Percentiles rank a stretch among this genome's conserved stretches.
Conservation (phyloP, 805 yeast species). For the Kuraishia ogatae region DNA sequence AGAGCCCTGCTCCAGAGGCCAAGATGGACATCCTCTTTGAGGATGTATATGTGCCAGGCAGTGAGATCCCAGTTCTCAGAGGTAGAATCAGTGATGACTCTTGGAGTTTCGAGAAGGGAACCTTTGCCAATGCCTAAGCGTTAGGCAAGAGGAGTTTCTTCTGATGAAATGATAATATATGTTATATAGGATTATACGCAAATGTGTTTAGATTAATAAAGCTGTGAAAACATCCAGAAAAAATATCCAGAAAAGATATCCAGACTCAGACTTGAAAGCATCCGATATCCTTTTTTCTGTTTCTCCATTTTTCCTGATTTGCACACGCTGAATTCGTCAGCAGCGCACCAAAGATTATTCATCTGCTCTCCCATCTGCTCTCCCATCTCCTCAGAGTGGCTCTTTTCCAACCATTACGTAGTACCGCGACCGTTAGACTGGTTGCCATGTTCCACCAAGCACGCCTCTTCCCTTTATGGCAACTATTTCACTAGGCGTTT, state of each 20-base stretch:
- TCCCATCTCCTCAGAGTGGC: no score
- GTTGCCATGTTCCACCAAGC: neutral
- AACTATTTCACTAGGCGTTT: neutral
- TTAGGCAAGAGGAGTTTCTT: neutral
- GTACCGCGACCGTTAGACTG: neutral
- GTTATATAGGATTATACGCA: neutral
- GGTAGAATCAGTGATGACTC: constrained; percentile 96
- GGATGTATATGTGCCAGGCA: constrained; percentile 93
- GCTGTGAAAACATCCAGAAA: neutral
- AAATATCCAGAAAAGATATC: no score
- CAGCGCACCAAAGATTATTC: no score
- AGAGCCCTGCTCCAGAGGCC: constrained; percentile 92
- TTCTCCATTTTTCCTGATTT: no score
- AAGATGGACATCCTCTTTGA: constrained; percentile 90
- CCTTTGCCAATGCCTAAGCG: constrained; percentile 27
- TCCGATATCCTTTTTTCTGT: no score
- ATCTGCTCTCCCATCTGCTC: no score
- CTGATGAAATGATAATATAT: neutral
- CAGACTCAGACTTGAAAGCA: no score
- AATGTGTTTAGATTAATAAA: neutral
- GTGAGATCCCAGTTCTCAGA: constrained; percentile 87
- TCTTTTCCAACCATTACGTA: neutral
- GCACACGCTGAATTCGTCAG: no score
- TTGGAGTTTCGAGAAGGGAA: constrained; percentile 45
- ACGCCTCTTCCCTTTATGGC: neutral